These are phyloP conservation scores for Erysimum pusillum DNA, from an alignment of 441 rosid species.

Conservation along the genomic window DNA sequence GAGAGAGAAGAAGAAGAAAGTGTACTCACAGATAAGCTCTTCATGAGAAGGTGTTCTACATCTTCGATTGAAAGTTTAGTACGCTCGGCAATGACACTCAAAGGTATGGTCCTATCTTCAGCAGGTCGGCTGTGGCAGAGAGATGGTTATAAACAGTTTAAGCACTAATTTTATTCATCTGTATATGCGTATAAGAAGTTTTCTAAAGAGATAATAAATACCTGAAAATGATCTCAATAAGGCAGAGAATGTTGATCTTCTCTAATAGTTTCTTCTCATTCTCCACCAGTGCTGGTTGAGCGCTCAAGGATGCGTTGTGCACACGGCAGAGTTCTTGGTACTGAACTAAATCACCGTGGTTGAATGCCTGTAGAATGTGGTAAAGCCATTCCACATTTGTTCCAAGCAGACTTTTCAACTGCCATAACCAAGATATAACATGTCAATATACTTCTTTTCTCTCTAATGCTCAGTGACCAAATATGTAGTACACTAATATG, in stretches of 20 bases:
- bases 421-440: slow-evolving; percentile 37
- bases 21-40: slow-evolving; percentile 87
- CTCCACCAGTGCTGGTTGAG: slow-evolving; percentile 96
- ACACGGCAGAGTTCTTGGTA: slow-evolving; percentile 91
- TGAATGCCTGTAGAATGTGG: slow-evolving; percentile 94
- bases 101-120: slow-evolving; percentile 91
- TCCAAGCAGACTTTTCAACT: slow-evolving; percentile 91
- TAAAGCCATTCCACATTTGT: slow-evolving; percentile 94
- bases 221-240: slow-evolving; percentile 99
- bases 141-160: slow-evolving; percentile 1
- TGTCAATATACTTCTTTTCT: slow-evolving; percentile 7
- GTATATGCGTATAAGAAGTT: slow-evolving; percentile 1
- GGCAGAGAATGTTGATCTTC: slow-evolving; percentile 94
- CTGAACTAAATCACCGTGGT: slow-evolving; percentile 83
- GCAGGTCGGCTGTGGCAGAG: slow-evolving; percentile 79
- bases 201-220: slow-evolving; percentile 36
- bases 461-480: neutral
- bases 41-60: slow-evolving; percentile 98
- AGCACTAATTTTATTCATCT: neutral
- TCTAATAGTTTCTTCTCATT: slow-evolving; percentile 88
- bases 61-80: slow-evolving; percentile 84
- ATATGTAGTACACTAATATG: neutral
- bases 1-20: neutral
- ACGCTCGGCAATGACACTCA: slow-evolving; percentile 80
- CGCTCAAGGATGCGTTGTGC: slow-evolving; percentile 78